A percentile compares a stretch with the other conserved stretches of the same genome.
These are phyloP conservation scores for Teunomyces atbi DNA, from an alignment of 805 yeast species.

Conservation along the genomic window DNA sequence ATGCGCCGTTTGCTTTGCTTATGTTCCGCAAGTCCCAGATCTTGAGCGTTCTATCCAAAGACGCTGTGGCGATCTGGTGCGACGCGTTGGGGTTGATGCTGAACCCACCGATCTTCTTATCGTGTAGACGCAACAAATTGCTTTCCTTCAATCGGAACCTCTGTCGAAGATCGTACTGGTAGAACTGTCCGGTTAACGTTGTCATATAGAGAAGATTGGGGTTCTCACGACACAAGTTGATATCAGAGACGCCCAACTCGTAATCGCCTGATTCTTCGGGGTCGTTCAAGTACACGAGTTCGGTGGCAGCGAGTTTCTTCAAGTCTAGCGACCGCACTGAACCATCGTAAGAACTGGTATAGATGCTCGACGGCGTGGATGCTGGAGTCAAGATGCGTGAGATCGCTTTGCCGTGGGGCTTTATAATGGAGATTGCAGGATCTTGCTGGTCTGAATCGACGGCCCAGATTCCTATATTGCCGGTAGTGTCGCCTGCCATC, in stretches of 20 bases:
- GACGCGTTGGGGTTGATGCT: conserved; percentile 66
- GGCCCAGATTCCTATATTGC: conserved; percentile 87
- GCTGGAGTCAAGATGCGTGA: conserved; percentile 59
- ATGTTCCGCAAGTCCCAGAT: conserved; percentile 81
- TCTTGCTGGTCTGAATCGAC: conserved; percentile 47
- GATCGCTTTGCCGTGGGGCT: conserved; percentile 74
- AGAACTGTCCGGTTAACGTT: conserved; percentile 78
- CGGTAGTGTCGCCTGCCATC: conserved; percentile 87
- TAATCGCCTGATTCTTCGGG: conserved; percentile 46
- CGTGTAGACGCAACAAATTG: conserved; percentile 63
- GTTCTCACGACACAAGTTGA: conserved; percentile 48
- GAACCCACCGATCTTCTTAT: conserved; percentile 91
- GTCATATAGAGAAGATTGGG: conserved; percentile 65
- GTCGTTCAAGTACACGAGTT: conserved; percentile 43
- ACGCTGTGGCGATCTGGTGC: conserved; percentile 78
- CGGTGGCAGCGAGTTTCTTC: conserved; percentile 55
- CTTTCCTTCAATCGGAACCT: conserved; percentile 26
- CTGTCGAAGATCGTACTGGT: conserved; percentile 66
- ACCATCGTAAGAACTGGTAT: conserved; percentile 85
- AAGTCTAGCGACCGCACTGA: conserved; percentile 74
- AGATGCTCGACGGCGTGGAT: conserved; percentile 50
- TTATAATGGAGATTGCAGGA: conserved; percentile 61
- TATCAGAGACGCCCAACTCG: conserved; percentile 69
- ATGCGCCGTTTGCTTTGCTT: conserved; percentile 35
- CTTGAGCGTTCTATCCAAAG: conserved; percentile 80